Percentiles rank a stretch among this genome's conserved stretches.
Evolutionary conservation across 2,329 filamentous ascomycete genomes (phyloP).

Genomic region (Periconia digitata): DNA sequence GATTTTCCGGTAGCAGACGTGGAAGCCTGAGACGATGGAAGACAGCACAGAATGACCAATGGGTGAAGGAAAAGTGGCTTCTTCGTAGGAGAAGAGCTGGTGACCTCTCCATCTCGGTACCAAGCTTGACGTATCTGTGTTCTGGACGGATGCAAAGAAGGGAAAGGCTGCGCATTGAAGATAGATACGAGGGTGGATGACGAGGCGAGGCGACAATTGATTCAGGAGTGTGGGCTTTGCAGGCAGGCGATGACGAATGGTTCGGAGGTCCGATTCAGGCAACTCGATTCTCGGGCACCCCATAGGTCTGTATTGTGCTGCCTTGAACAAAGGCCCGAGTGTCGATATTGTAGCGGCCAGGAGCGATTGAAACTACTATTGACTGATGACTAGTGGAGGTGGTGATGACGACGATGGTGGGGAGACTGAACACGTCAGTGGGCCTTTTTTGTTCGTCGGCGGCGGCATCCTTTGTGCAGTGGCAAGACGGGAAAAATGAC

Average conservation of each 20-base stretch:
- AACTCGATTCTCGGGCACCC: slow-evolving; percentile 18
- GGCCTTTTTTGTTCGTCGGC: slow-evolving; percentile 3
- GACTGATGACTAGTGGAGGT: slow-evolving; percentile 13
- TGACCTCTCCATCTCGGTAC: too few relatives aligned
- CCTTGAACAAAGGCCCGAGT: slow-evolving; percentile 23
- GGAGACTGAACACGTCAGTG: slow-evolving; percentile 22
- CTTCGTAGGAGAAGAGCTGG: not conserved
- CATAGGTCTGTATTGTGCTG: slow-evolving; percentile 33
- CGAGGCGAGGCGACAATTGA: too few relatives aligned
- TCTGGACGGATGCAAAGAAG: too few relatives aligned
- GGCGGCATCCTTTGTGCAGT: not conserved
- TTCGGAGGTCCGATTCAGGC: slow-evolving; percentile 16
- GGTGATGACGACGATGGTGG: slow-evolving; percentile 16
- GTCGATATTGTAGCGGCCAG: not conserved
- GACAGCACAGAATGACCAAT: not conserved
- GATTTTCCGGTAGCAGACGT: not conserved
- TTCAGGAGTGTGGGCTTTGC: too few relatives aligned
- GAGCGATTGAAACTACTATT: slow-evolving; percentile 1
- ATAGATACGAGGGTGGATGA: not conserved
- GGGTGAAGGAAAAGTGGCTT: not conserved
- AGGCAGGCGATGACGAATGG: not conserved
- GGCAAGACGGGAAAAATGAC: slow-evolving; percentile 2
- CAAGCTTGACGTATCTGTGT: not conserved
- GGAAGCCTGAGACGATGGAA: not conserved
- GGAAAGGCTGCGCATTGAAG: too few relatives aligned